These are phyloP conservation scores for Macrocystidia cucumis DNA, from an alignment of 1,284 basidiomycete species.

Conservation along the genomic window DNA sequence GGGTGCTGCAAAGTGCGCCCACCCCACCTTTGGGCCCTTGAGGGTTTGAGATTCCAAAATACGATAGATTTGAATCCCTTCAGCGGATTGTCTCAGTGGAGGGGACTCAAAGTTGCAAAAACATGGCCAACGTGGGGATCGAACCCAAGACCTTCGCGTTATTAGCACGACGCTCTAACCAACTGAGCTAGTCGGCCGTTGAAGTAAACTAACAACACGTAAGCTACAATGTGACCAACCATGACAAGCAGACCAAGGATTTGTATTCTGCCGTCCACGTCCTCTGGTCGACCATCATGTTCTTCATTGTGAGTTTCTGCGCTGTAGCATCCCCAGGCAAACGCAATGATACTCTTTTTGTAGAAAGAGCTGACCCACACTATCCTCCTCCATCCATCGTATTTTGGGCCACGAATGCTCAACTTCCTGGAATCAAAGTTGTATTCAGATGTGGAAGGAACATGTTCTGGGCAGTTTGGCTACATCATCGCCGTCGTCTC, in stretches of 20 bases:
- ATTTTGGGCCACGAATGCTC: constrained; percentile 94
- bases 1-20: too few relatives aligned
- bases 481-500: constrained; percentile 97
- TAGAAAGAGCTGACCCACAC: constrained; percentile 95
- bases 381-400: constrained; percentile 94
- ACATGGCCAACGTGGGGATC: constrained; percentile 20
- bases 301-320: constrained; percentile 61
- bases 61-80: too few relatives aligned
- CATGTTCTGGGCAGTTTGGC: constrained; percentile 91
- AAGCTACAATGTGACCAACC: too few relatives aligned
- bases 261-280: constrained; percentile 3
- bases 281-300: constrained; percentile 37
- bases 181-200: constrained; percentile 15
- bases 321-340: not conserved
- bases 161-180: constrained; percentile 23
- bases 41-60: too few relatives aligned
- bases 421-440: constrained; percentile 91
- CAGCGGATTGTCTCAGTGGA: too few relatives aligned
- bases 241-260: too few relatives aligned
- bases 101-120: too few relatives aligned
- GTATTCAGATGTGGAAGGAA: constrained; percentile 95
- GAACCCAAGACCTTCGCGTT: constrained; percentile 23
- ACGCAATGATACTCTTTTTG: constrained; percentile 6
- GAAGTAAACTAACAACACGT: too few relatives aligned
- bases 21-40: too few relatives aligned